Base-by-base conservation (phyloP, 1,139 yeast genomes). In the Nakaseomyces kungkrabaensis region DNA sequence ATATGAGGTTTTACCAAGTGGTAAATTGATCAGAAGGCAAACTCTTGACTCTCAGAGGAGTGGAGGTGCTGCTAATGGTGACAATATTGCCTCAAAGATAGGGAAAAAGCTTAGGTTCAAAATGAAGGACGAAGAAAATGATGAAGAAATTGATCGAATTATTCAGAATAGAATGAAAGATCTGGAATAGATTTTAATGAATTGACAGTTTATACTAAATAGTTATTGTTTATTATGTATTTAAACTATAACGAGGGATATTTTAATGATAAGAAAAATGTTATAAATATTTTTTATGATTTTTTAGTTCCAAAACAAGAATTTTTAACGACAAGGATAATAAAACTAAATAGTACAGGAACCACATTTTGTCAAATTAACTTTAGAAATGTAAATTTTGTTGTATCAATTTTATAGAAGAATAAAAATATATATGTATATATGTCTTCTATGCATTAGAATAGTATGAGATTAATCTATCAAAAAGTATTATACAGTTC, bases 1-100 rank as follows among this genome's bases (percentile, higher is more conserved):
- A 29, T 76, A 71, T 50, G 90, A 84, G 57, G 68, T 79, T 33
- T 68, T 84, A 48, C 92, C 92, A 1, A 82, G 87, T 66, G 92
- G 92, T 17, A 81, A 81, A 57, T 65, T 76, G 48, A 75, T 77
- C 43, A 77, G 73, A 57, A 68, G 74, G 45, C 72, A 74, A 51
- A 55, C 64, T 3, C 51, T 44, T 11, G 40, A 52, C 22, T 27
- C 44, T 17, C n/a, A 48, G 25, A 63, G 29, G 57, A 63, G 29
- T 32, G 4, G 2, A 1, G 13, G 8, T 17, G 63, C 6, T 5
- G 25, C 13, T 26, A 46, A 46, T 9, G 40, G 38, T 17, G 51
- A 43, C 8, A 50, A 46, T 37, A 46, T 51, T 33, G 45, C 56
- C 5, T 42, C 47, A 17, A 56, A 54, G 37, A 38, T 68, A 50